These are phyloP conservation scores for Jimgerdemannia lactiflua DNA, from an alignment of 192 early-diverging fungal species.

Conservation along the genomic window DNA sequence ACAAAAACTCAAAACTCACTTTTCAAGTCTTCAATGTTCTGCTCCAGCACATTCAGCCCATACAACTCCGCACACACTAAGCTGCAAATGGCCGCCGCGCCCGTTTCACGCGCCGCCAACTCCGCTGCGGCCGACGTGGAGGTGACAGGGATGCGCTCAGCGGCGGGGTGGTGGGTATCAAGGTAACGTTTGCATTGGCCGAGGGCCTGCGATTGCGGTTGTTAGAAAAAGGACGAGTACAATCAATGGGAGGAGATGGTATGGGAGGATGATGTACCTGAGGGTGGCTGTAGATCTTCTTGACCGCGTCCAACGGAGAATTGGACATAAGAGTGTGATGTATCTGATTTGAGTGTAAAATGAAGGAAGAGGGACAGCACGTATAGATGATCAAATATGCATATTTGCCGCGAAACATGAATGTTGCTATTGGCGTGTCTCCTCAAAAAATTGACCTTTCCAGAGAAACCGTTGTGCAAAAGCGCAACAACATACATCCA, in stretches of 20 bases:
- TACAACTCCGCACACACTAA: slow-evolving; percentile 77
- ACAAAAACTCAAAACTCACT: slow-evolving; percentile 28
- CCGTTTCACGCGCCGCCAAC: slow-evolving; percentile 70
- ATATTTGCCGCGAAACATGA: not conserved
- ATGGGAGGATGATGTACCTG: slow-evolving; percentile 29
- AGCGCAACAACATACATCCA: not conserved
- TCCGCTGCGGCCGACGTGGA: slow-evolving; percentile 92
- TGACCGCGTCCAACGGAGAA: slow-evolving; percentile 59
- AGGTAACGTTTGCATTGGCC: slow-evolving; percentile 82
- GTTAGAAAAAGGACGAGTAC: not conserved
- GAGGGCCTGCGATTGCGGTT: slow-evolving; percentile 30
- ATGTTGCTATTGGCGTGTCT: not conserved
- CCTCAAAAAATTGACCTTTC: not conserved
- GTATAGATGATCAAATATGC: not conserved
- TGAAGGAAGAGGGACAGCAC: not conserved
- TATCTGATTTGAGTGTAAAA: slow-evolving; percentile 34
- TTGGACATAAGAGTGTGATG: slow-evolving; percentile 81
- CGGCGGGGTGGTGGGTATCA: slow-evolving; percentile 65
- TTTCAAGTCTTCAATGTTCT: slow-evolving; percentile 75
- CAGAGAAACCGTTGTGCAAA: no score
- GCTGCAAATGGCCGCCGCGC: slow-evolving; percentile 81
- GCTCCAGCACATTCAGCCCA: slow-evolving; percentile 69
- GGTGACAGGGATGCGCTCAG: slow-evolving; percentile 67
- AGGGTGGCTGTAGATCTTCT: slow-evolving; percentile 73
- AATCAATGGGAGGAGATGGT: not conserved